A percentile compares a stretch with the other conserved stretches of the same genome.
These are phyloP conservation scores for Globisporangium acanthophoron DNA, from an alignment of 352 stramenopile species.

Conservation along the genomic window DNA sequence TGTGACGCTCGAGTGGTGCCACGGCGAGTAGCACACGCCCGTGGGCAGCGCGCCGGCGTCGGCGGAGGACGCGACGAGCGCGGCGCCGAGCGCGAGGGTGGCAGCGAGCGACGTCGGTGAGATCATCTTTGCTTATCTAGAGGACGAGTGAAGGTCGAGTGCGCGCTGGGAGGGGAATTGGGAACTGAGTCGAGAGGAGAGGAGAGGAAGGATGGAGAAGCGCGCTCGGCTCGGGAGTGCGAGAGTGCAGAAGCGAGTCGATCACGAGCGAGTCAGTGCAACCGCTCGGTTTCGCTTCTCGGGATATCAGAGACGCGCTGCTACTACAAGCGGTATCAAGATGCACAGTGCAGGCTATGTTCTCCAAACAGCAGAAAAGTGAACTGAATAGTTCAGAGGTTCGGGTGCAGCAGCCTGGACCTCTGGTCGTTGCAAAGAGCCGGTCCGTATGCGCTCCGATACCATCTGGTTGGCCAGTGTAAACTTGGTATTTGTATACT, in stretches of 20 bases:
- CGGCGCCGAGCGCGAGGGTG: constrained; percentile 5
- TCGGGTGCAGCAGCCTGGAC: not conserved
- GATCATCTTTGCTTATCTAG: not conserved
- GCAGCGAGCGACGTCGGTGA: not conserved
- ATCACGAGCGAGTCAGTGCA: not conserved
- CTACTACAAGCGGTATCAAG: not conserved
- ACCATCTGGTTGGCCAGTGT: not conserved
- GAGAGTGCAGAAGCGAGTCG: too few species aligned
- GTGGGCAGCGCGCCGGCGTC: constrained; percentile 18
- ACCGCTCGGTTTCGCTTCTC: not conserved
- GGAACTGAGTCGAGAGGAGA: not conserved
- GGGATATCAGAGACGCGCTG: not conserved
- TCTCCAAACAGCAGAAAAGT: not conserved
- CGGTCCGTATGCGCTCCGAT: not conserved
- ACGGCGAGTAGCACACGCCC: constrained; percentile 60
- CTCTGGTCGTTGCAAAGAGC: too few species aligned
- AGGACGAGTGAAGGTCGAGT: not conserved
- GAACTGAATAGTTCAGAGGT: not conserved
- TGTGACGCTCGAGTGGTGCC: constrained; percentile 37
- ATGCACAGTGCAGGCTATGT: not conserved
- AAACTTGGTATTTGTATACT: not conserved
- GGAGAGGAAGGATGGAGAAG: not conserved
- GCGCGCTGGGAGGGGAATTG: not conserved
- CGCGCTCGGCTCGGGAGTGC: too few species aligned
- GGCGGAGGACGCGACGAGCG: constrained; percentile 5